Percentiles rank a stretch among this genome's conserved stretches.
phyloP scores from a whole-genome alignment of 2,329 filamentous ascomycete genomes.

The Exophiala xenobiotica region DNA sequence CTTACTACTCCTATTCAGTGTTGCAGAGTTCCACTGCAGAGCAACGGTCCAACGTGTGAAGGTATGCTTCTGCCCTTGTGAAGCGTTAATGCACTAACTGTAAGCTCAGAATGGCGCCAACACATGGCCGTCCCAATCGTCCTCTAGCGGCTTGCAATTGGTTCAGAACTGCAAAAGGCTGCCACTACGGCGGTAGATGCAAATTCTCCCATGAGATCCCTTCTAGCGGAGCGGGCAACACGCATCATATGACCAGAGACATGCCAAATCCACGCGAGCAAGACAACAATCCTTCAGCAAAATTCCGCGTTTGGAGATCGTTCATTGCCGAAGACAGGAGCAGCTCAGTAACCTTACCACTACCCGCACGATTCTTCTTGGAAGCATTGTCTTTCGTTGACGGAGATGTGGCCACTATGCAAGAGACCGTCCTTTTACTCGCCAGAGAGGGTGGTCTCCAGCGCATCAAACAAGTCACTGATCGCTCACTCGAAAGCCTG shows the following conservation, averaged over 20 bases:
- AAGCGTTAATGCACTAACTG: no score
- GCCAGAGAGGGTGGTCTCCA: conserved; percentile 31
- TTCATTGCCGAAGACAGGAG: background rate
- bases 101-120: no score
- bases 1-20: no score
- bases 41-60: no score
- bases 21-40: no score
- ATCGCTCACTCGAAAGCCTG: background rate
- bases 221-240: background rate
- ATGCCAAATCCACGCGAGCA: conserved; percentile 29
- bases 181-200: no score
- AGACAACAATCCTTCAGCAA: conserved; percentile 28
- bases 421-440: background rate
- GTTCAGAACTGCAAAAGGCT: no score
- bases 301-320: conserved; percentile 35
- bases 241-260: conserved; percentile 9
- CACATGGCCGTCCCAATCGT: no score
- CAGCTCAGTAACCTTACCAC: background rate
- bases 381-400: conserved; percentile 11
- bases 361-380: background rate
- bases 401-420: conserved; percentile 26
- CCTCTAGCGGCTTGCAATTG: no score
- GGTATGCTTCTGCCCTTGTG: no score
- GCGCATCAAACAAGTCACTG: conserved; percentile 30
- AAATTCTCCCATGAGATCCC: conserved; percentile 9